Evolutionary conservation across 2,329 filamentous ascomycete genomes (phyloP).

Genomic region (Aspergillus clavatus): DNA sequence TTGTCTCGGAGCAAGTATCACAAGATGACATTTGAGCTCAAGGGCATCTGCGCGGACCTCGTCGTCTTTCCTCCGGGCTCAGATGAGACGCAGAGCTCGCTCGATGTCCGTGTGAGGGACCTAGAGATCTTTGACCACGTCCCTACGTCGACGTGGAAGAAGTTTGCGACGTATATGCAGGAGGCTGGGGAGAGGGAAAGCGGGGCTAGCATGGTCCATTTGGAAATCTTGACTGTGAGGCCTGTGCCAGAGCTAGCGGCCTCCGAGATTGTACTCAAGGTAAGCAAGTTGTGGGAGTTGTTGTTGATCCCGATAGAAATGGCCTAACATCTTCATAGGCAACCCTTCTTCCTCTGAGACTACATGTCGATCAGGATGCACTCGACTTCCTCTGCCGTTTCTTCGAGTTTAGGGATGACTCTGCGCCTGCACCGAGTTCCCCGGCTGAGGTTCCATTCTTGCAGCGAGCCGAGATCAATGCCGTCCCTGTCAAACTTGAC

Average conservation of each 20-base stretch:
- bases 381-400: slow-evolving; percentile 95
- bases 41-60: slow-evolving; percentile 76
- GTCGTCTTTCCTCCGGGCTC: slow-evolving; percentile 70
- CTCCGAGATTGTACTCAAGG: slow-evolving; percentile 80
- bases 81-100: slow-evolving; percentile 78
- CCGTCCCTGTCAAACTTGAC: slow-evolving; percentile 79
- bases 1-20: slow-evolving; percentile 82
- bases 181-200: slow-evolving; percentile 83
- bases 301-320: not conserved
- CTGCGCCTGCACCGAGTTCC: slow-evolving; percentile 47
- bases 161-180: slow-evolving; percentile 90
- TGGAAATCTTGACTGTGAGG: slow-evolving; percentile 83
- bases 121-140: slow-evolving; percentile 92
- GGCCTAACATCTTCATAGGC: slow-evolving; percentile 39
- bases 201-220: slow-evolving; percentile 80
- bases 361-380: slow-evolving; percentile 96
- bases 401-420: slow-evolving; percentile 93
- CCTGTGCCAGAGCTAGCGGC: slow-evolving; percentile 79
- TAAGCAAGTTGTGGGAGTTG: slow-evolving; percentile 23
- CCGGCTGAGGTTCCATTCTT: slow-evolving; percentile 77
- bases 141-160: slow-evolving; percentile 94
- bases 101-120: slow-evolving; percentile 76
- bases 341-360: slow-evolving; percentile 72
- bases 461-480: slow-evolving; percentile 80
- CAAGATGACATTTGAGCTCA: slow-evolving; percentile 92